A percentile compares a stretch with the other conserved stretches of the same genome.
Conservation (phyloP, 129 eudicot genomes). For the Ambrosia artemisiifolia region DNA sequence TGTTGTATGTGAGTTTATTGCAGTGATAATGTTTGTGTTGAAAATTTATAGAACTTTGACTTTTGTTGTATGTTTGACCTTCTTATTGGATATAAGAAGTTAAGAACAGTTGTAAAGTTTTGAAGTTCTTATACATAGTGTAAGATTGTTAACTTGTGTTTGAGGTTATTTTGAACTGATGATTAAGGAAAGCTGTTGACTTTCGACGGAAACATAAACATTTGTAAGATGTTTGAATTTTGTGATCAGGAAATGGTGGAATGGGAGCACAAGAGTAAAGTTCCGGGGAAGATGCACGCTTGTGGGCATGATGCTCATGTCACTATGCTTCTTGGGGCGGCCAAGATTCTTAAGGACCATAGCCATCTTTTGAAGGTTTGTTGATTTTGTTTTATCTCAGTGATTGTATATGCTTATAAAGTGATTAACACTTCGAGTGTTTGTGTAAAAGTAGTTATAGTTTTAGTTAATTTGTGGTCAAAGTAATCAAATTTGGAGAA, state of each 20-base stretch:
- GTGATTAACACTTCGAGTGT: not conserved
- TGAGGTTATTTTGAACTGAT: not conserved
- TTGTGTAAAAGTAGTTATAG: not conserved
- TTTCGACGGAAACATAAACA: not conserved
- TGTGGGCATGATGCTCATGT: slow-evolving; percentile 99
- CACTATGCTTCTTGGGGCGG: slow-evolving; percentile 99
- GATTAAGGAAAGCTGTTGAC: slow-evolving; percentile 1
- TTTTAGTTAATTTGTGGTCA: not conserved
- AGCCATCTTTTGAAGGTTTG: slow-evolving; percentile 64
- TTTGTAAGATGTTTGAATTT: slow-evolving; percentile 10
- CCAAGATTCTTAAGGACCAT: slow-evolving; percentile 85
- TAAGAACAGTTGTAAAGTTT: not conserved
- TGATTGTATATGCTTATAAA: not conserved
- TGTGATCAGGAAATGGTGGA: slow-evolving; percentile 83
- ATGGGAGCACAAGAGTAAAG: slow-evolving; percentile 95
- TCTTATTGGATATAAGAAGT: not conserved
- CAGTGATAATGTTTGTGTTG: not conserved
- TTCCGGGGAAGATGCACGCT: slow-evolving; percentile 96
- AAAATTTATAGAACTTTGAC: not conserved
- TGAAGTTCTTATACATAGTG: not conserved
- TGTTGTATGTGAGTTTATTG: slow-evolving; percentile 1
- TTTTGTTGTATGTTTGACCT: slow-evolving; percentile 2
- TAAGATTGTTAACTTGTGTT: not conserved
- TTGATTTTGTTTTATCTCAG: not conserved
- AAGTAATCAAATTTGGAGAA: not conserved